These are phyloP conservation scores for Mycena vitilis DNA, from an alignment of 768 basidiomycete species.

Conservation along the genomic window DNA sequence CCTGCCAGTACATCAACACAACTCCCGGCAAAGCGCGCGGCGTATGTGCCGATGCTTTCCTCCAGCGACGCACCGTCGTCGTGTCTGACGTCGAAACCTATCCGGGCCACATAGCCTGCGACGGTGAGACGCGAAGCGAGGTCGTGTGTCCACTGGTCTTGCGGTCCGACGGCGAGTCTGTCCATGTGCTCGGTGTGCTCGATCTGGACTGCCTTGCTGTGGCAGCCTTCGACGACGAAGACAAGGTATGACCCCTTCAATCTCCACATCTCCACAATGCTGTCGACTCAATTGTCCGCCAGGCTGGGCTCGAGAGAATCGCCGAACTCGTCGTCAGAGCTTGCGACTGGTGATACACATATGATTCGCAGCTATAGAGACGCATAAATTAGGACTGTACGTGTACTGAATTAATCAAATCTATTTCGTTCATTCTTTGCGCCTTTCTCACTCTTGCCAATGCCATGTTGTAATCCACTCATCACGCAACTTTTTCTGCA, in stretches of 20 bases:
- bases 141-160: slow-evolving; percentile 84
- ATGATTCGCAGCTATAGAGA: not conserved
- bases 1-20: slow-evolving; percentile 84
- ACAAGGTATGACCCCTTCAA: slow-evolving; percentile 51
- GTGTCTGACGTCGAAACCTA: slow-evolving; percentile 84
- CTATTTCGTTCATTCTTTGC: not conserved
- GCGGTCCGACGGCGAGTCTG: slow-evolving; percentile 42
- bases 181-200: slow-evolving; percentile 66
- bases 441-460: slow-evolving; percentile 2
- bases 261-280: slow-evolving; percentile 9
- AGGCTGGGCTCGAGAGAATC: slow-evolving; percentile 78
- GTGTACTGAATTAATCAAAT: slow-evolving; percentile 12
- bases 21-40: slow-evolving; percentile 63
- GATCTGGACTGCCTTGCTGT: slow-evolving; percentile 88
- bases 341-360: slow-evolving; percentile 67
- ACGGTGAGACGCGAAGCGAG: slow-evolving; percentile 90
- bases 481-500: slow-evolving; percentile 83
- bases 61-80: slow-evolving; percentile 66
- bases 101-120: slow-evolving; percentile 95
- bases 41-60: slow-evolving; percentile 87
- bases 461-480: slow-evolving; percentile 80
- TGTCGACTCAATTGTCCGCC: not conserved
- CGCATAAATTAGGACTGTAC: slow-evolving; percentile 17
- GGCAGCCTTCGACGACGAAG: slow-evolving; percentile 80
- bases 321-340: slow-evolving; percentile 69